These are phyloP conservation scores for Papiliotrema terrestris DNA, from an alignment of 1,284 basidiomycete genomes.

Conservation along the genomic window DNA sequence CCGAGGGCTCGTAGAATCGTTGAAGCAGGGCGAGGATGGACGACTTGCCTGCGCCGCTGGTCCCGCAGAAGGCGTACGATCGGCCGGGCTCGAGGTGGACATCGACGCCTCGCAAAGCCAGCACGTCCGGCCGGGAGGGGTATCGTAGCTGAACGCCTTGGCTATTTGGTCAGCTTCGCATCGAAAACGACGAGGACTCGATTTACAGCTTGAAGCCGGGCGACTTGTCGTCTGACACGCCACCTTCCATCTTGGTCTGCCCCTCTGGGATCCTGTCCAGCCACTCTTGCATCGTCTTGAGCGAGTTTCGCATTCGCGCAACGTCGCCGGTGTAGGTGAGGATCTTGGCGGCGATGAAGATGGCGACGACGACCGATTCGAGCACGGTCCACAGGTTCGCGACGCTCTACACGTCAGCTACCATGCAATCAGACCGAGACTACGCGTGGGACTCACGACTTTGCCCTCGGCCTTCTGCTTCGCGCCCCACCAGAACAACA, in stretches of 20 bases:
- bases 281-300: conserved; percentile 33
- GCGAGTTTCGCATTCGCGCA: conserved; percentile 23
- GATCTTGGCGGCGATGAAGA: conserved; percentile 35
- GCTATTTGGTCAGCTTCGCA: conserved; percentile 1
- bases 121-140: conserved; percentile 27
- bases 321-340: conserved; percentile 39
- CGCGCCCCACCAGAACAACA: conserved; percentile 49
- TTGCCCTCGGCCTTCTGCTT: conserved; percentile 20
- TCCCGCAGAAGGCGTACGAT: conserved; percentile 37
- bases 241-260: neutral
- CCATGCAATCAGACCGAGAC: neutral
- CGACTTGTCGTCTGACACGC: conserved; percentile 2
- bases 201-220: conserved; percentile 22
- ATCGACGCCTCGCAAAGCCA: conserved; percentile 21
- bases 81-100: conserved; percentile 28
- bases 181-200: neutral
- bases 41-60: conserved; percentile 17
- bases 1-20: conserved; percentile 50
- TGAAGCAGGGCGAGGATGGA: conserved; percentile 46
- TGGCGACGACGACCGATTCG: conserved; percentile 48
- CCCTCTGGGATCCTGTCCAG: conserved; percentile 27
- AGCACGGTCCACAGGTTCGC: conserved; percentile 37
- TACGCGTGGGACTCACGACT: conserved; percentile 21
- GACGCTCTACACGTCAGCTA: conserved; percentile 16
- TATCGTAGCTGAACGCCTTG: conserved; percentile 33